Conservation (phyloP, 192 early-diverging fungal species). For the Oehlia diaphana region DNA sequence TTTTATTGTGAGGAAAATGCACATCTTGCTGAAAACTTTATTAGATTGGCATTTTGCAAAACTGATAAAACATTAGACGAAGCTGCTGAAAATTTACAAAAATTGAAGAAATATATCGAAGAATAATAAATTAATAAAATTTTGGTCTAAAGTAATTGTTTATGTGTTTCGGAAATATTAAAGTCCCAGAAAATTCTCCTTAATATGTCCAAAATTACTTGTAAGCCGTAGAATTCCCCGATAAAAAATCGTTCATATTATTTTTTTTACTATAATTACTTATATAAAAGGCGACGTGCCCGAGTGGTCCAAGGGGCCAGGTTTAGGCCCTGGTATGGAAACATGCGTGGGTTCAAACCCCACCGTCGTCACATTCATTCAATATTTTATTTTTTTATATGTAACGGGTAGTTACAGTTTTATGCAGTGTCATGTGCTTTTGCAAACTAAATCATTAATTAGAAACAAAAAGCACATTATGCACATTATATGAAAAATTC, state of each 20-base stretch:
- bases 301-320: conserved; percentile 52
- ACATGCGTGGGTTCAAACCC: conserved; percentile 52
- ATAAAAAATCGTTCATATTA: neutral
- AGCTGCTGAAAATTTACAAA: conserved; percentile 66
- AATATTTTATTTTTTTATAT: neutral
- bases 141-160: no score
- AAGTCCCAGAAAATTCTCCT: neutral
- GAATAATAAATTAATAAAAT: conserved; percentile 1
- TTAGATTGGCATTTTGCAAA: conserved; percentile 94
- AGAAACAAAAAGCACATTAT: no score
- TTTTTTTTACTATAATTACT: neutral
- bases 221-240: neutral
- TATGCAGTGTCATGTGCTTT: no score
- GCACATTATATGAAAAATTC: no score
- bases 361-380: conserved; percentile 35
- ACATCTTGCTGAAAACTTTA: conserved; percentile 67
- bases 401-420: neutral
- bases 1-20: conserved; percentile 79
- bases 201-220: no score
- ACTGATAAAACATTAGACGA: conserved; percentile 77
- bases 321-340: conserved; percentile 45
- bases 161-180: neutral
- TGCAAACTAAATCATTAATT: no score
- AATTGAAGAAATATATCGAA: conserved; percentile 56
- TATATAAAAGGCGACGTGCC: conserved; percentile 33